phyloP scores from a whole-genome alignment of 768 basidiomycete species.

The Leccinellum albellum region DNA sequence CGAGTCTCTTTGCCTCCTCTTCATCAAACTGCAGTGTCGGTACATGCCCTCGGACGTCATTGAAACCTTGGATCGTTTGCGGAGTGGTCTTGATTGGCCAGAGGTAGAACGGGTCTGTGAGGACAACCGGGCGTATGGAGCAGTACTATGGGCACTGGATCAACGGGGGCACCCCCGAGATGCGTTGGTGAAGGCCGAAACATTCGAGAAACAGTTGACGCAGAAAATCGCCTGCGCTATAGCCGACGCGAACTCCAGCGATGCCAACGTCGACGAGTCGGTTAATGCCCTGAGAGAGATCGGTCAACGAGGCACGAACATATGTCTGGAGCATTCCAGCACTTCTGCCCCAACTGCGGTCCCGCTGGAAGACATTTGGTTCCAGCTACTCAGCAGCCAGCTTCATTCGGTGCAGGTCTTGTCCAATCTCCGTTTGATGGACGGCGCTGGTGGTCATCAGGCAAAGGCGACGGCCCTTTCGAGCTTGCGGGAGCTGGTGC shows the following conservation, averaged over 20 bases:
- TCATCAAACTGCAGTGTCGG: slow-evolving; percentile 70
- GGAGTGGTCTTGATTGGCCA: slow-evolving; percentile 51
- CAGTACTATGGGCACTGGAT: slow-evolving; percentile 78
- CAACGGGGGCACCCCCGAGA: slow-evolving; percentile 56
- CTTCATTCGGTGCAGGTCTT: slow-evolving; percentile 74
- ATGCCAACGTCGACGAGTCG: slow-evolving; percentile 28
- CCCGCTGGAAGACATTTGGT: slow-evolving; percentile 84
- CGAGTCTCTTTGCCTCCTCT: slow-evolving; percentile 51
- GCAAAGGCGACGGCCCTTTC: slow-evolving; percentile 34
- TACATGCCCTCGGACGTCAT: slow-evolving; percentile 65
- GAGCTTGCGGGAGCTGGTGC: slow-evolving; percentile 68
- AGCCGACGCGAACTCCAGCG: slow-evolving; percentile 14
- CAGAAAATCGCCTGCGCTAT: slow-evolving; percentile 41
- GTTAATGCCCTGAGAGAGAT: slow-evolving; percentile 56
- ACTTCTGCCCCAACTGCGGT: slow-evolving; percentile 37
- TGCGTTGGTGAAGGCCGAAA: slow-evolving; percentile 65
- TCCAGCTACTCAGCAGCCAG: slow-evolving; percentile 76
- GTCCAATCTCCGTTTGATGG: slow-evolving; percentile 39
- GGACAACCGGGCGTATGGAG: slow-evolving; percentile 59
- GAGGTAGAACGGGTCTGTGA: slow-evolving; percentile 65
- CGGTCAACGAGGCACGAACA: slow-evolving; percentile 54
- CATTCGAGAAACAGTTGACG: slow-evolving; percentile 51
- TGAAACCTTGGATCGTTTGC: slow-evolving; percentile 50
- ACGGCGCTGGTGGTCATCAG: slow-evolving; percentile 17
- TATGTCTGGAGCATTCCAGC: slow-evolving; percentile 70